Evolutionary conservation across 208 protist genomes (phyloP), one percentile per base, ranked within the genome.

Genomic region (Trypanosoma vivax): DNA sequence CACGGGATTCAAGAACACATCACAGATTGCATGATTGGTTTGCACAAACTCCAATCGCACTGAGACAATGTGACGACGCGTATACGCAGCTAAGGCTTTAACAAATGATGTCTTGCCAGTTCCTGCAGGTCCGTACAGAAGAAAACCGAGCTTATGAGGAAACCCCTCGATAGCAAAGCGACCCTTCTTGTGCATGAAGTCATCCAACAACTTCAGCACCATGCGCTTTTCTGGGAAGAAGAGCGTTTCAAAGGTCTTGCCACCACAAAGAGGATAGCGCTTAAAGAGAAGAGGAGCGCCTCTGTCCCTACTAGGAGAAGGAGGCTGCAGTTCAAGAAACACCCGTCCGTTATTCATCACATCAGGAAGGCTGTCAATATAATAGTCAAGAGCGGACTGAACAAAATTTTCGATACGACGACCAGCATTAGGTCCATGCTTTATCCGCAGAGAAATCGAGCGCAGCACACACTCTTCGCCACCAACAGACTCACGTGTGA

Each of bases 11-110:
- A 94, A 77, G 59, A 96, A 88, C 30, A 92, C 75, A 50, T 95
- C 85, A 64, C 84, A 92, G 39, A 95, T 80, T 42, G 92, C 75
- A 69, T 94, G 83, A 59, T 96, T 96, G 24, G 86, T 89, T 37
- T 70, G 54, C 38, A 94, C 63, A 43, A 77, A 72, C 7, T 59
- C 48, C 37, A 96, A 73, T 16, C 79, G 70, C 24, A 96, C 64
- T 25, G 61, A 80, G 21, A 96, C 68, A 18, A 96, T 56, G 69
- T 90, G 70, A 13, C 89, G 89, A n/a, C 89, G 96, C 0, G 98
- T 99, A 73, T 99, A 98, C 49, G 98, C 89, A 9, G 98, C 98
- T 27, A 99, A 97, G 13, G 98, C 98, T 77, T 98, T 99, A 13
- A 97, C 97, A 41, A 99, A 85, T 71, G 98, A 93, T 29, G 97